These are phyloP conservation scores for Vaccinium myrtillus DNA, from an alignment of 148 eudicot species.

Conservation along the genomic window DNA sequence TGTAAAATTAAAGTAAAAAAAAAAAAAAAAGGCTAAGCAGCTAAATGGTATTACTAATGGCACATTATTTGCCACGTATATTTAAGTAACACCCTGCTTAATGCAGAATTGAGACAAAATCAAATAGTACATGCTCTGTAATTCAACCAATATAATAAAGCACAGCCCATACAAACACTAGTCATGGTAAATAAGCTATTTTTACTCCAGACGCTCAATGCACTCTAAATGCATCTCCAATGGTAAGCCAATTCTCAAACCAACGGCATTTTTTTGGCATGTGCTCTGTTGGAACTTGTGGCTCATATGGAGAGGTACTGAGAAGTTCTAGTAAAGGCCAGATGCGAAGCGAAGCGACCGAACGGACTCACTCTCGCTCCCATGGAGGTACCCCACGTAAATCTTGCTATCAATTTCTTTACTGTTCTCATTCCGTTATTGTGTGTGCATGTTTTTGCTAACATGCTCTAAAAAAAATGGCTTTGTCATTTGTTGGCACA, in stretches of 20 bases:
- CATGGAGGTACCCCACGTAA: too few relatives aligned
- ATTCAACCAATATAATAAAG: neutral
- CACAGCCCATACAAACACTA: neutral
- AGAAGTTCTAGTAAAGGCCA: too few relatives aligned
- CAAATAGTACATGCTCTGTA: neutral
- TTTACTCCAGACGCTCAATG: neutral
- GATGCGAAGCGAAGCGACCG: too few relatives aligned
- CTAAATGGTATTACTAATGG: neutral
- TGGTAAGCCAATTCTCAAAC: neutral
- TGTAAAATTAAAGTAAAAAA: neutral
- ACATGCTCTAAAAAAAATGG: neutral
- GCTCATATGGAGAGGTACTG: too few relatives aligned
- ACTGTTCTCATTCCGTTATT: too few relatives aligned
- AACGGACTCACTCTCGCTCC: too few relatives aligned
- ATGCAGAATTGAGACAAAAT: neutral
- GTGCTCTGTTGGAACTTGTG: neutral
- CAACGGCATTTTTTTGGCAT: neutral
- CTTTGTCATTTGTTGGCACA: neutral
- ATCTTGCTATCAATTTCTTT: too few relatives aligned
- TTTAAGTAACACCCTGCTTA: neutral
- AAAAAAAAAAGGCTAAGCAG: neutral
- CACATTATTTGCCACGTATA: neutral
- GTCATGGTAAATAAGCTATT: slow-evolving; percentile 5
- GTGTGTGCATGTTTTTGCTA: too few relatives aligned
- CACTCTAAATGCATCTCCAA: neutral